Evolutionary conservation across 2,329 filamentous ascomycete genomes (phyloP).

Genomic region (Scedosporium apiospermum): DNA sequence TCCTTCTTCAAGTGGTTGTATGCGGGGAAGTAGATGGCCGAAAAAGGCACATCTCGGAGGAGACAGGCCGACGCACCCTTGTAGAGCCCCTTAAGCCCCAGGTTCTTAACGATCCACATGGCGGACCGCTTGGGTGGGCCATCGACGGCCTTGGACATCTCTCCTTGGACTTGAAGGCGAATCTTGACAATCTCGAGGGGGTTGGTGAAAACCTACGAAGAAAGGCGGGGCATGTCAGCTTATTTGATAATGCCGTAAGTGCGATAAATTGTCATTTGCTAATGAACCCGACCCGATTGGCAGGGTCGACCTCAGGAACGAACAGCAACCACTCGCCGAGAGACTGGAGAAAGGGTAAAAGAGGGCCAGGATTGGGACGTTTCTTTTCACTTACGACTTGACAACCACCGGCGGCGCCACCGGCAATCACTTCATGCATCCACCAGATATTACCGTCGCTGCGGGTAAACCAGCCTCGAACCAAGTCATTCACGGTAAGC

Average conservation of each 20-base stretch:
- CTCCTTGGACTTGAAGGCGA: constrained; percentile 91
- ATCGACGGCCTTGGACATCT: constrained; percentile 80
- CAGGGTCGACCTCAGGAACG: background rate
- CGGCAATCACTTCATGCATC: constrained; percentile 69
- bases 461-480: constrained; percentile 66
- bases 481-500: constrained; percentile 93
- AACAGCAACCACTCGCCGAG: too few species aligned
- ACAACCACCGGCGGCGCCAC: constrained; percentile 82
- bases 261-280: too few species aligned
- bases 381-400: constrained; percentile 68
- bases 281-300: background rate
- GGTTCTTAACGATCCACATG: constrained; percentile 94
- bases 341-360: background rate
- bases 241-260: background rate
- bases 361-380: background rate
- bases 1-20: constrained; percentile 93
- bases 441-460: constrained; percentile 64
- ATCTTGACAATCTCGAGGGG: constrained; percentile 99
- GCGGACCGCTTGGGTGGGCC: constrained; percentile 77
- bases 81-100: constrained; percentile 90
- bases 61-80: constrained; percentile 93
- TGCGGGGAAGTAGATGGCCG: constrained; percentile 95
- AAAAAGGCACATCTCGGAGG: constrained; percentile 94
- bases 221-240: background rate
- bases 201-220: constrained; percentile 77